Evolutionary conservation across 371 early-diverging fungal genomes (phyloP), one percentile per base, ranked within the genome.

Genomic region (Thermomucor indicae-seudaticae): DNA sequence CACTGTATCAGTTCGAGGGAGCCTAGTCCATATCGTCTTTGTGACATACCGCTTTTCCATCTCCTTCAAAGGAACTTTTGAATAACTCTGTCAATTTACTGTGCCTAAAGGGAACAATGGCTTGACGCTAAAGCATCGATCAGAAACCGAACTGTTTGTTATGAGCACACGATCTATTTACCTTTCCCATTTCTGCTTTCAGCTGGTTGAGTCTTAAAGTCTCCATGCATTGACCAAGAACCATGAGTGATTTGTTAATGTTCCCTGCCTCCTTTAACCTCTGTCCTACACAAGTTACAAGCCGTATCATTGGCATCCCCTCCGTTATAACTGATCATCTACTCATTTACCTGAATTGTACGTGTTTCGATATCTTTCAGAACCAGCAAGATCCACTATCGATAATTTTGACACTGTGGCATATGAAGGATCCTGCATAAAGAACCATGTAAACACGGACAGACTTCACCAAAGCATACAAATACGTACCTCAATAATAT

Each of bases 341-440:
- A 12, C 22, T 47, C 22, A 65, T 61, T 89, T 89, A 29, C 93
- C 95, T 0, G 81, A 77, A 31, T 84, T 90, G 0, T 81, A 71
- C 3, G 96, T 93, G 54, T 86, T 86, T 34, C 83, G 71, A 34
- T 89, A 80, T 43, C 98, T 79, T 68, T 99, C 99, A 22, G 88
- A 87, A 14, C 99, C 99, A 16, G 99, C 99, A 50, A 99, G 60
- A 67, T 99, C 99, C 12, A 99, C 95, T 47, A 99, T 78, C 3
- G 83, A 85, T 45, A 95, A 49, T 19, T 78, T 74, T 2, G 80
- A 80, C 10, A 82, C 68, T 0, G 72, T 72, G 5, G 75, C 71
- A 51, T 68, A 76, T 3, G 60, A 55, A 22, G 70, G 60, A 56
- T 75, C 58, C 80, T 76, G n/a, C n/a, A 43, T 14, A 10, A 35